Base-by-base conservation (phyloP, 2,329 filamentous ascomycete species). In the Didymella pomorum region DNA sequence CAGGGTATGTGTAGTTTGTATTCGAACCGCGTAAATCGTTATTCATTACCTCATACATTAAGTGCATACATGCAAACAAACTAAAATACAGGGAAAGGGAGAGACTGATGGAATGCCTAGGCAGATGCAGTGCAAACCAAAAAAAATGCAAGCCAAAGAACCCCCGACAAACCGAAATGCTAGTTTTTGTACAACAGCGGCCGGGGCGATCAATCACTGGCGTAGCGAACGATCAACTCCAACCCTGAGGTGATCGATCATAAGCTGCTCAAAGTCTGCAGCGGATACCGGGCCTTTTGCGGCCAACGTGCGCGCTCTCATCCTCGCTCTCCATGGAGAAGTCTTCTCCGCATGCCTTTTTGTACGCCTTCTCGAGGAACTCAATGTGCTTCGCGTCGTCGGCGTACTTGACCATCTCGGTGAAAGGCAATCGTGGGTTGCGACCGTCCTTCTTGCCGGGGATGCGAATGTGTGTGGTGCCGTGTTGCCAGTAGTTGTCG, bases 401-500 rank as follows among this genome's bases (percentile, higher is more conserved):
- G 43, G 72, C 64, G 25, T 58, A 62, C 25, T 64, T 64, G 21
- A 71, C 61, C 5, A 73, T 66, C 45, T 71, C 67, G 1, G 43
- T 25, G 23, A 73, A 62, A 2, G 69, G 60, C 10, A 63, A 54
- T 55, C 70, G 70, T 16, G 50, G 35, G 26, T 73, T 74, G 26
- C 70, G 64, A 21, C 71, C 70, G 23, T 62, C 64, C 46, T 69
- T 73, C 57, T 71, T 69, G 20, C 67, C 68, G 18, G 68, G 68
- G 18, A 58, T 62, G 42, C 45, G 57, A 23, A 72, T 64, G 33
- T 76, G 74, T 7, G 74, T 75, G 37, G 58, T 65, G 43, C 68
- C 66, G 55, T 77, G 75, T n/a, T 66, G 71, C 56, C 66, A 68
- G 55, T 67, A 71, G 56, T 77, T 77, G 64, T 77, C 75, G 56